These are phyloP conservation scores for Cladosporium sp. DNA, from an alignment of 2,329 filamentous ascomycete species.

Conservation along the genomic window DNA sequence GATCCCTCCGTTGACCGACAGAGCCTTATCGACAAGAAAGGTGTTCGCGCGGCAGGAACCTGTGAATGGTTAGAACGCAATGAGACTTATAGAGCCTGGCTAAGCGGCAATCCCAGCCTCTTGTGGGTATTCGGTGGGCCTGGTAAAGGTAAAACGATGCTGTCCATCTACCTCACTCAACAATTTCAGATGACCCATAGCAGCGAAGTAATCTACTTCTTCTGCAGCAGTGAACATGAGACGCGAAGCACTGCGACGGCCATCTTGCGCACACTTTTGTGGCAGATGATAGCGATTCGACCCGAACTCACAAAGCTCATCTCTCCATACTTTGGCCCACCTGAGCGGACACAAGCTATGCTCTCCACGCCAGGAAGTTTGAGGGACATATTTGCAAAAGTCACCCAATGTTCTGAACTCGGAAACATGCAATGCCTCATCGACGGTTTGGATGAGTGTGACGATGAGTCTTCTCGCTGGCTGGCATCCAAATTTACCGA, in stretches of 20 bases:
- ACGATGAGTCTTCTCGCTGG: constrained; percentile 22
- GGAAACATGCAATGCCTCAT: constrained; percentile 31
- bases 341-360: background rate
- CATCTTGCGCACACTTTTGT: constrained; percentile 33
- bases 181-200: constrained; percentile 21
- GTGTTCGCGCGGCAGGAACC: constrained; percentile 25
- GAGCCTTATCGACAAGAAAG: constrained; percentile 26
- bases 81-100: constrained; percentile 26
- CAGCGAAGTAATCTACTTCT: constrained; percentile 27
- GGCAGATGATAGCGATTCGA: constrained; percentile 29
- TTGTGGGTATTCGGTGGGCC: constrained; percentile 35
- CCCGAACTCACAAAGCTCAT: constrained; percentile 23
- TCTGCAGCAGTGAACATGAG: constrained; percentile 34
- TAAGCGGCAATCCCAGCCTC: constrained; percentile 20
- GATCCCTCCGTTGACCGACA: constrained; percentile 26
- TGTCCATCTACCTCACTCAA: constrained; percentile 36
- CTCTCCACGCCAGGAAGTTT: background rate
- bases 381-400: background rate
- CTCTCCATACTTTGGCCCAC: background rate
- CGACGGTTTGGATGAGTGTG: constrained; percentile 38
- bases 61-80: constrained; percentile 36
- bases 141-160: constrained; percentile 40
- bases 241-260: constrained; percentile 32
- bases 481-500: constrained; percentile 24
- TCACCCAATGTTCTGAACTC: constrained; percentile 22